Percentiles rank a stretch among this genome's conserved stretches.
phyloP scores from a whole-genome alignment of 768 basidiomycete genomes.

The Kwoniella europaea region DNA sequence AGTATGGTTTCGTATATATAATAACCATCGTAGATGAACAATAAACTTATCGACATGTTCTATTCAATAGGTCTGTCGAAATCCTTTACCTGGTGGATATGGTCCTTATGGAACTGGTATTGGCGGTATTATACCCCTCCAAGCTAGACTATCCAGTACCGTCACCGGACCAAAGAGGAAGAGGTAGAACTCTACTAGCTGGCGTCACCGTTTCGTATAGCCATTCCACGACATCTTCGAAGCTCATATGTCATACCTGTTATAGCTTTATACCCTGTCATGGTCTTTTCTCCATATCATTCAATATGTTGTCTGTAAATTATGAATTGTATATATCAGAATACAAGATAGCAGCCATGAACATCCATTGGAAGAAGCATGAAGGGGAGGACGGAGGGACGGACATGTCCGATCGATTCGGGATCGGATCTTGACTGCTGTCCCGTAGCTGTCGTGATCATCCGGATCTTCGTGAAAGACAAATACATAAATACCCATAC shows the following conservation, averaged over 20 bases:
- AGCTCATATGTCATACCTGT: too few species aligned
- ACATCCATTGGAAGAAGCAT: too few species aligned
- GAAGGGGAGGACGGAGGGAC: too few species aligned
- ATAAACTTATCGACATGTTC: not conserved
- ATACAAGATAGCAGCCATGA: too few species aligned
- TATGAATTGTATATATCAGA: too few species aligned
- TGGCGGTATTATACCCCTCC: conserved; percentile 19
- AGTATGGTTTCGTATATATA: conserved; percentile 14
- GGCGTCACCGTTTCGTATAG: too few species aligned
- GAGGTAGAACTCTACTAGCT: not conserved
- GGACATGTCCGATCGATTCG: not conserved
- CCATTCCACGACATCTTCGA: too few species aligned
- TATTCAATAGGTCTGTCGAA: conserved; percentile 24
- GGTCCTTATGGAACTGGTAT: conserved; percentile 23
- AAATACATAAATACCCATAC: not conserved
- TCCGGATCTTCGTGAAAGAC: not conserved
- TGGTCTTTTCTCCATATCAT: too few species aligned
- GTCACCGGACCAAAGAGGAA: conserved; percentile 4
- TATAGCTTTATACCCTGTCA: too few species aligned
- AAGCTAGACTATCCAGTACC: conserved; percentile 10
- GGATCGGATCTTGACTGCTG: not conserved
- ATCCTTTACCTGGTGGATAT: conserved; percentile 23
- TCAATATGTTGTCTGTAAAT: too few species aligned
- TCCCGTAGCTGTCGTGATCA: not conserved
- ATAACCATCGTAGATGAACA: not conserved